Conservation (phyloP, 2,329 filamentous ascomycete genomes). For the Fusarium oligoseptatum region DNA sequence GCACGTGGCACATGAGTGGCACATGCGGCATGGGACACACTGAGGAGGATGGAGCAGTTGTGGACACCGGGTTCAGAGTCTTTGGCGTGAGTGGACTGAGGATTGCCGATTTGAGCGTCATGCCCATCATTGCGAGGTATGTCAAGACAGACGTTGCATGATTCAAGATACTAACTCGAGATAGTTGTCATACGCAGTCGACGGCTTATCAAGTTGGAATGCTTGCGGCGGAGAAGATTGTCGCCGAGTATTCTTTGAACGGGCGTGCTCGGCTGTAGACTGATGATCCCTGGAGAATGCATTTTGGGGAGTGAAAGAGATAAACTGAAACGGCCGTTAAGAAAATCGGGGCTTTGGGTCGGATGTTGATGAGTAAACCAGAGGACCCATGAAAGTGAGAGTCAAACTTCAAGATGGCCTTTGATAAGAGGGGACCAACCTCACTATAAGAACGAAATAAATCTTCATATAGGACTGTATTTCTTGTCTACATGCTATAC, state of each 20-base stretch:
- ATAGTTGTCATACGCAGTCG: conserved; percentile 29
- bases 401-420: too few species aligned
- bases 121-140: conserved; percentile 55
- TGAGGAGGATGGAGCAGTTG: conserved; percentile 16
- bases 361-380: too few species aligned
- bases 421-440: too few species aligned
- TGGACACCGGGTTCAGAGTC: conserved; percentile 58
- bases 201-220: conserved; percentile 36
- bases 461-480: too few species aligned
- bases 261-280: conserved; percentile 4
- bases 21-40: conserved; percentile 25
- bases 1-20: conserved; percentile 38
- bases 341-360: too few species aligned
- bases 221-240: conserved; percentile 34
- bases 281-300: neutral
- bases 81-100: conserved; percentile 62
- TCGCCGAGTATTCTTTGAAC: conserved; percentile 25
- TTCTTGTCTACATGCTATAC: neutral
- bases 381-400: too few species aligned
- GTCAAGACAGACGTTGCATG: neutral
- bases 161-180: neutral
- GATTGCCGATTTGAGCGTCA: conserved; percentile 65
- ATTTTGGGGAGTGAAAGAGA: too few species aligned
- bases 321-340: too few species aligned
- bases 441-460: too few species aligned